A percentile compares a stretch with the other conserved stretches of the same genome.
phyloP scores from a whole-genome alignment of 2,329 filamentous ascomycete species.

The Berkeleyomyces basicola region DNA sequence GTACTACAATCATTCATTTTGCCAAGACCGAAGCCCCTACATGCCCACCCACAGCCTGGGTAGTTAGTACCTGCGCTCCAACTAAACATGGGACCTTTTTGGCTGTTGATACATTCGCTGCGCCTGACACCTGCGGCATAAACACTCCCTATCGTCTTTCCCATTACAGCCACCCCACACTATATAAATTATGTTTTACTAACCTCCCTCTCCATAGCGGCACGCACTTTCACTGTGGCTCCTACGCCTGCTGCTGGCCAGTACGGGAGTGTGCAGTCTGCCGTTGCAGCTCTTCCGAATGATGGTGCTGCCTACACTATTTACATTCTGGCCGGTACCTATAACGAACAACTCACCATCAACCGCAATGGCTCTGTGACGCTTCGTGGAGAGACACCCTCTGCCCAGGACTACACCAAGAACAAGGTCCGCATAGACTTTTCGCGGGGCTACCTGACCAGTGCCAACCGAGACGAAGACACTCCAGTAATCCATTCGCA shows the following conservation, averaged over 20 bases:
- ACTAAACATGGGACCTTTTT: too few species aligned
- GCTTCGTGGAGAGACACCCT: slow-evolving; percentile 41
- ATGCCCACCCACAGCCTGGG: too few species aligned
- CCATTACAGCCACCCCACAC: background rate
- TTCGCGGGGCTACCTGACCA: slow-evolving; percentile 16
- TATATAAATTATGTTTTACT: background rate
- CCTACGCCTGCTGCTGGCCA: slow-evolving; percentile 13
- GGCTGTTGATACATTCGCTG: background rate
- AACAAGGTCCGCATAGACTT: slow-evolving; percentile 41
- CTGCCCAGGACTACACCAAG: slow-evolving; percentile 32
- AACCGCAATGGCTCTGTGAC: slow-evolving; percentile 32
- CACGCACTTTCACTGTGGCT: slow-evolving; percentile 2
- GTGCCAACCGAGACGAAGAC: slow-evolving; percentile 29
- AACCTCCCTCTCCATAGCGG: background rate
- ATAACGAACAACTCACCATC: slow-evolving; percentile 42
- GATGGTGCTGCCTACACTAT: slow-evolving; percentile 20
- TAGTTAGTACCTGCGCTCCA: too few species aligned
- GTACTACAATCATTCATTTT: too few species aligned
- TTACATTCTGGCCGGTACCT: slow-evolving; percentile 32
- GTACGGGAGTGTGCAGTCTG: slow-evolving; percentile 17
- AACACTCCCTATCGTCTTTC: too few species aligned
- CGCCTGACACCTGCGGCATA: background rate
- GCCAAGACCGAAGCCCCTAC: too few species aligned
- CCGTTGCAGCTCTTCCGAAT: slow-evolving; percentile 16
- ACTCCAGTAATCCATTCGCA: slow-evolving; percentile 25